phyloP scores from a whole-genome alignment of 345 rosid genomes.

The Carallia brachiata region DNA sequence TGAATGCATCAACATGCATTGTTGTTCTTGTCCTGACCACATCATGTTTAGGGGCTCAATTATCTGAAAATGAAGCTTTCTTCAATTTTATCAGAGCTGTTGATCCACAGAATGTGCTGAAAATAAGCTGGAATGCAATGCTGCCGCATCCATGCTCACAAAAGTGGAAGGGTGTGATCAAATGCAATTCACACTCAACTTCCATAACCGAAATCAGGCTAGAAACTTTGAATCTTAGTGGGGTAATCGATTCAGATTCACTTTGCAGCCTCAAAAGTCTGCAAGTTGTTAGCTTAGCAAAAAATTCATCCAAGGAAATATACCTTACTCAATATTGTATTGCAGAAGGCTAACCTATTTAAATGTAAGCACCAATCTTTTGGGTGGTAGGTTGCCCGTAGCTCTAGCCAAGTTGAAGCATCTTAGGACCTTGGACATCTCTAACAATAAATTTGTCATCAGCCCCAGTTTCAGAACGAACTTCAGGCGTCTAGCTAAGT shows the following conservation, averaged over 20 bases:
- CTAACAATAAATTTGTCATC: conserved; percentile 28
- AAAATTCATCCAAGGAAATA: conserved; percentile 34
- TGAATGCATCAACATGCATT: conserved; percentile 9
- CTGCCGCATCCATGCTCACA: conserved; percentile 26
- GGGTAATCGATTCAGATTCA: conserved; percentile 38
- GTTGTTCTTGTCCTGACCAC: conserved; percentile 18
- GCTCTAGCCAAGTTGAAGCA: conserved; percentile 34
- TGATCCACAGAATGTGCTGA: conserved; percentile 35
- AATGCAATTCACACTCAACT: conserved; percentile 25
- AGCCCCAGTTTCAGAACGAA: neutral
- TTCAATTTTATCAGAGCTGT: conserved; percentile 28
- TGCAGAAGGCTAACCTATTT: conserved; percentile 34
- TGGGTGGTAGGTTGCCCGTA: conserved; percentile 34
- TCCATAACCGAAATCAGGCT: conserved; percentile 38
- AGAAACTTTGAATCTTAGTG: conserved; percentile 36
- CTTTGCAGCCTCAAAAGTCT: conserved; percentile 38
- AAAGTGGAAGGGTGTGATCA: conserved; percentile 21
- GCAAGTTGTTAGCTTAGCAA: conserved; percentile 32
- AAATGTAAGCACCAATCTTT: conserved; percentile 39
- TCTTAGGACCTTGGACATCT: conserved; percentile 37
- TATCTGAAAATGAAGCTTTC: conserved; percentile 32
- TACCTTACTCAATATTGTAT: conserved; percentile 33
- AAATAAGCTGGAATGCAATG: conserved; percentile 11
- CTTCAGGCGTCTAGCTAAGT: conserved; percentile 9
- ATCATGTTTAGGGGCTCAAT: conserved; percentile 26